These are phyloP conservation scores for Clohesyomyces aquaticus DNA, from an alignment of 495 filamentous ascomycete genomes.

Conservation along the genomic window DNA sequence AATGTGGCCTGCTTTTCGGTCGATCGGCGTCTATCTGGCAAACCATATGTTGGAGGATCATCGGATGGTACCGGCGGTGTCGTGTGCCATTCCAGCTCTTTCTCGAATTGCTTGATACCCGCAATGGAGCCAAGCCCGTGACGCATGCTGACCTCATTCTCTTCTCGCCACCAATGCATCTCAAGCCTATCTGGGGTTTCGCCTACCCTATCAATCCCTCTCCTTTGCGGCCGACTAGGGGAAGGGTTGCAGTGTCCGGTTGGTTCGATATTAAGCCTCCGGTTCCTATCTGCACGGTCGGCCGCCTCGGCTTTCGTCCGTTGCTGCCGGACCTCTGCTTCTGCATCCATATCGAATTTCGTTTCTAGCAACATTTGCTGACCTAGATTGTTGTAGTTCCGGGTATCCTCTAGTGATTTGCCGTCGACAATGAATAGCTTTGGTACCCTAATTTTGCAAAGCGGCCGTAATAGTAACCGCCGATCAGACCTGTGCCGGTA, in stretches of 20 bases:
- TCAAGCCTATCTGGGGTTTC: too few relatives aligned
- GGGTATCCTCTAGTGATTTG: not conserved
- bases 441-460: constrained; percentile 28
- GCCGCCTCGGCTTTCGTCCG: constrained; percentile 21
- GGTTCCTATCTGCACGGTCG: not conserved
- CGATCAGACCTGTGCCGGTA: not conserved
- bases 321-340: constrained; percentile 22
- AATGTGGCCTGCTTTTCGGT: not conserved
- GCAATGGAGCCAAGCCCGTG: constrained; percentile 1
- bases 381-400: constrained; percentile 5
- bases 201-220: too few relatives aligned
- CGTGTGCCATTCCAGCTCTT: constrained; percentile 19
- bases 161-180: not conserved
- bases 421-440: constrained; percentile 10
- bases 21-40: not conserved
- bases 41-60: not conserved
- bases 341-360: not conserved
- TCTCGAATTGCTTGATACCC: constrained; percentile 30
- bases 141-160: constrained; percentile 5
- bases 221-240: not conserved
- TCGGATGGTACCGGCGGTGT: not conserved
- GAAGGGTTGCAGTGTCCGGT: not conserved
- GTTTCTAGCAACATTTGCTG: constrained; percentile 6
- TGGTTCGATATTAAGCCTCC: not conserved
- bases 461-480: constrained; percentile 9